phyloP scores from a whole-genome alignment of 2,329 filamentous ascomycete genomes.

The Colletotrichum cuscutae region DNA sequence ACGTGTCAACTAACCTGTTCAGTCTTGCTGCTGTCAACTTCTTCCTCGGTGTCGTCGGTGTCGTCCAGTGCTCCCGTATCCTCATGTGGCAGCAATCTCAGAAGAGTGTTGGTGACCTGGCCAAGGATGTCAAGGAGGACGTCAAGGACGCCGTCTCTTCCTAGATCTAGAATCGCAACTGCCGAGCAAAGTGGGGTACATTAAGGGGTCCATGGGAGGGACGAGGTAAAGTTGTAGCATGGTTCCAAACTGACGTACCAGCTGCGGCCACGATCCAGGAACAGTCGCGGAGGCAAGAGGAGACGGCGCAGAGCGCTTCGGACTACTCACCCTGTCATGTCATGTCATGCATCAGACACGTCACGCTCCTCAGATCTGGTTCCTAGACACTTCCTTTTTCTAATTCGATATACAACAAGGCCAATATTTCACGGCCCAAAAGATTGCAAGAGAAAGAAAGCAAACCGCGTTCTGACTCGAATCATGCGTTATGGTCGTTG shows the following conservation, averaged over 20 bases:
- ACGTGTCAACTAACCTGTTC: background rate
- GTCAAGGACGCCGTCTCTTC: conserved; percentile 39
- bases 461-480: background rate
- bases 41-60: conserved; percentile 90
- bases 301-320: background rate
- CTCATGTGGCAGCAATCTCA: conserved; percentile 70
- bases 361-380: background rate
- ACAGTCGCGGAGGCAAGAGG: background rate
- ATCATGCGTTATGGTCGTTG: background rate
- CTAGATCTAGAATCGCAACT: background rate
- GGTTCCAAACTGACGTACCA: background rate
- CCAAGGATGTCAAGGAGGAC: conserved; percentile 54
- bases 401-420: background rate
- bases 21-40: conserved; percentile 97
- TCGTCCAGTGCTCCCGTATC: conserved; percentile 85
- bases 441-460: background rate
- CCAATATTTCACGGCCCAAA: background rate
- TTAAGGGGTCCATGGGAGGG: background rate
- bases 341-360: background rate
- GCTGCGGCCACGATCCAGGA: background rate
- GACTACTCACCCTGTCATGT: background rate
- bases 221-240: background rate
- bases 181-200: background rate
- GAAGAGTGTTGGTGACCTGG: conserved; percentile 51
- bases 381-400: background rate